Evolutionary conservation across 768 basidiomycete genomes (phyloP).

Genomic region (Lentinula lateritia): DNA sequence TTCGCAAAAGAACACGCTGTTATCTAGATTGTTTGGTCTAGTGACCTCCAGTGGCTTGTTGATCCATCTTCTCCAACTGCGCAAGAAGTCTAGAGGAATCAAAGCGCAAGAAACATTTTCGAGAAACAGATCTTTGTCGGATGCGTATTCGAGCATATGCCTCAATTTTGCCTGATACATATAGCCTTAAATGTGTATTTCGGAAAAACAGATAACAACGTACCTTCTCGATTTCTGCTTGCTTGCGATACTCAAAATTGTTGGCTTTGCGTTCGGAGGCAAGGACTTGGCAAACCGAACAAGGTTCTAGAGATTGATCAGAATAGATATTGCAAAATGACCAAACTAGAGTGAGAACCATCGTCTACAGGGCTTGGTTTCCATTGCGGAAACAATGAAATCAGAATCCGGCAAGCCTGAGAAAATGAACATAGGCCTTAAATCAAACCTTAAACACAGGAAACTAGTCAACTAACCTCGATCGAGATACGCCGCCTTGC

Average conservation of each 20-base stretch:
- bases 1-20: conserved; percentile 57
- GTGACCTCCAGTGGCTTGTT: conserved; percentile 44
- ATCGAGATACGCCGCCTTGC: conserved; percentile 58
- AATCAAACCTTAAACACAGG: background rate
- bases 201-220: conserved; percentile 5
- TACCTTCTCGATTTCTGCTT: conserved; percentile 79
- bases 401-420: conserved; percentile 55
- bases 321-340: background rate
- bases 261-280: conserved; percentile 54
- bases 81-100: conserved; percentile 56
- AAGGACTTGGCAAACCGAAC: conserved; percentile 57
- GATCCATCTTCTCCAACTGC: conserved; percentile 68
- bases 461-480: conserved; percentile 34
- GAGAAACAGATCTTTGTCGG: conserved; percentile 36
- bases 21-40: conserved; percentile 63
- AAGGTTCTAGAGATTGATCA: conserved; percentile 32
- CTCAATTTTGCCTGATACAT: conserved; percentile 59
- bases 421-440: background rate
- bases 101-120: conserved; percentile 52
- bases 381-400: conserved; percentile 62
- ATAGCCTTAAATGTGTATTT: conserved; percentile 7
- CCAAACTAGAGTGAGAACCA: background rate
- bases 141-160: conserved; percentile 52
- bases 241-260: conserved; percentile 55
- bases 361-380: conserved; percentile 40